Percentiles rank a stretch among this genome's conserved stretches.
Evolutionary conservation across 164 flowering plant species (phyloP).

Genomic region (Malania oleifera): DNA sequence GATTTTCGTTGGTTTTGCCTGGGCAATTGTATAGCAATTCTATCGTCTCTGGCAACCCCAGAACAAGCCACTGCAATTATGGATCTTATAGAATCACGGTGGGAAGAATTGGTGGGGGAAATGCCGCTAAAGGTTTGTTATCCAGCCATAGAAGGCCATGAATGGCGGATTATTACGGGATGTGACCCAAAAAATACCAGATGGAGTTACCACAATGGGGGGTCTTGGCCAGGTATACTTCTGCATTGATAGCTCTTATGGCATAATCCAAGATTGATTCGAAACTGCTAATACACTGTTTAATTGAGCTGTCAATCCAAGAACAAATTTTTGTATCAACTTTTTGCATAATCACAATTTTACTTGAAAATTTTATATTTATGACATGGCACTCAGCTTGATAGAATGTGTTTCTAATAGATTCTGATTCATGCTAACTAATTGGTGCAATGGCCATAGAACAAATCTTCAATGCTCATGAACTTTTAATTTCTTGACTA

Average conservation of each 20-base stretch:
- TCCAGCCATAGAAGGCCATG: conserved; percentile 84
- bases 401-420: too few species aligned
- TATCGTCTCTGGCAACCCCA: conserved; percentile 81
- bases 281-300: too few species aligned
- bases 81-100: conserved; percentile 81
- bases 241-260: neutral
- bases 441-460: too few species aligned
- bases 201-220: conserved; percentile 95
- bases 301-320: too few species aligned
- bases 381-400: too few species aligned
- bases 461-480: too few species aligned
- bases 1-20: conserved; percentile 88
- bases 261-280: too few species aligned
- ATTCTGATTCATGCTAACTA: too few species aligned
- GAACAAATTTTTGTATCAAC: too few species aligned
- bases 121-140: conserved; percentile 80
- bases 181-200: conserved; percentile 85
- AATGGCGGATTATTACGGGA: conserved; percentile 77
- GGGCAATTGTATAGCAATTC: conserved; percentile 82
- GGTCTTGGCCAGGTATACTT: conserved; percentile 87
- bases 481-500: too few species aligned
- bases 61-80: conserved; percentile 79
- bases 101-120: conserved; percentile 81
- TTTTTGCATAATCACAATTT: too few species aligned
- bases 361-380: too few species aligned